These are phyloP conservation scores for Globisporangium nodosum DNA, from an alignment of 352 stramenopile species.

Conservation along the genomic window DNA sequence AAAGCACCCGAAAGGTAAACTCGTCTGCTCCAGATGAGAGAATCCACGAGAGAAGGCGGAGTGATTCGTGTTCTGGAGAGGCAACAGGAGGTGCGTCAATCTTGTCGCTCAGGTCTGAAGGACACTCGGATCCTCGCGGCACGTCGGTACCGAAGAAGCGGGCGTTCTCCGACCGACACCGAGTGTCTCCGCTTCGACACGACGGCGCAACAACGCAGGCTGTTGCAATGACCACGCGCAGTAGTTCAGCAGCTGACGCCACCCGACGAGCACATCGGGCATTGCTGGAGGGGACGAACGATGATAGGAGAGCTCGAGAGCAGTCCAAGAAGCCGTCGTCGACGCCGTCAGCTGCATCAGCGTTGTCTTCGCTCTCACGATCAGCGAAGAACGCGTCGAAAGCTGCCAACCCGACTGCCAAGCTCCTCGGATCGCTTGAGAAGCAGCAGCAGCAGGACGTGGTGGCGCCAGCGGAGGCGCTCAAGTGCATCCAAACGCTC, in stretches of 20 bases:
- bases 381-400: not conserved
- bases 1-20: constrained; percentile 5
- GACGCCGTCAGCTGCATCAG: not conserved
- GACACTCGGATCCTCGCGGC: not conserved
- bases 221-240: not conserved
- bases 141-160: not conserved
- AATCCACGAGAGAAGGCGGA: not conserved
- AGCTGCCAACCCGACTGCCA: not conserved
- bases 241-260: not conserved
- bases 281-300: not conserved
- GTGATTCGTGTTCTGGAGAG: not conserved
- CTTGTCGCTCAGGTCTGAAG: not conserved
- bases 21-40: not conserved
- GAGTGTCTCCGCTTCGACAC: not conserved
- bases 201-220: not conserved
- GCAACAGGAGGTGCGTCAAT: not conserved
- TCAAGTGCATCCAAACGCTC: constrained; percentile 37
- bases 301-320: not conserved
- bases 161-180: not conserved
- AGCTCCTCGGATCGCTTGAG: not conserved
- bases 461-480: constrained; percentile 5
- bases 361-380: not conserved
- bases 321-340: not conserved
- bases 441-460: not conserved
- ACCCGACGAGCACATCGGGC: not conserved